These are phyloP conservation scores for Vigna mungo DNA, from an alignment of 306 rosid species.

Conservation along the genomic window DNA sequence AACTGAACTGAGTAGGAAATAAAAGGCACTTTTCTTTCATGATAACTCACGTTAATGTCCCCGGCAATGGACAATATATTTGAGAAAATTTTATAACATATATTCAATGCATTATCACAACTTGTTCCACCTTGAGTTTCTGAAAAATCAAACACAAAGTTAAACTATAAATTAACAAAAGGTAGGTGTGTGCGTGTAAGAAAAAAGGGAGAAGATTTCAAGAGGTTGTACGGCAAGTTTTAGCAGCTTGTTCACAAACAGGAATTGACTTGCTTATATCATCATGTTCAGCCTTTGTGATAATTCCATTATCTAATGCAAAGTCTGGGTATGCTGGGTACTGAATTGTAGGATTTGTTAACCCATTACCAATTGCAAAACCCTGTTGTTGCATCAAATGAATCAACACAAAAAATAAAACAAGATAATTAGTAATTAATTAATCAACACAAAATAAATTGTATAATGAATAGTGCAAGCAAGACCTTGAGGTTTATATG, in stretches of 20 bases:
- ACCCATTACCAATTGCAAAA: conserved; percentile 89
- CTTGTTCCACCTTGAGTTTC: conserved; percentile 63
- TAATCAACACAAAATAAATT: not conserved
- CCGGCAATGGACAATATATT: conserved; percentile 52
- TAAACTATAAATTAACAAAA: not conserved
- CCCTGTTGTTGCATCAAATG: conserved; percentile 60
- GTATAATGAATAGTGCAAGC: conserved; percentile 2
- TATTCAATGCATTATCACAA: conserved; percentile 49
- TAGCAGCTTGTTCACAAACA: conserved; percentile 52
- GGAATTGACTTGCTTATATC: conserved; percentile 59
- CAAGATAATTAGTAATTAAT: not conserved
- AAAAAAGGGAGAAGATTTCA: not conserved
- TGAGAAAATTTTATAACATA: conserved; percentile 55
- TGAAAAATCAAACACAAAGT: conserved; percentile 45
- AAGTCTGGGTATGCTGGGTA: conserved; percentile 77
- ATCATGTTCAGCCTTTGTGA: conserved; percentile 51
- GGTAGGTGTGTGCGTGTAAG: not conserved
- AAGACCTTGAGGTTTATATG: conserved; percentile 75
- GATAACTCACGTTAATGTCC: conserved; percentile 64
- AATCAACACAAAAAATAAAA: not conserved
- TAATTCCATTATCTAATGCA: conserved; percentile 69
- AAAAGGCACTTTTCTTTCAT: not conserved
- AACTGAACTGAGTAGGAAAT: not conserved
- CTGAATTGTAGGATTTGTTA: conserved; percentile 82
- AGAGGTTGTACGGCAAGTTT: conserved; percentile 61